These are phyloP conservation scores for Trichosporon ovoides DNA, from an alignment of 1,284 basidiomycete genomes.

Conservation along the genomic window DNA sequence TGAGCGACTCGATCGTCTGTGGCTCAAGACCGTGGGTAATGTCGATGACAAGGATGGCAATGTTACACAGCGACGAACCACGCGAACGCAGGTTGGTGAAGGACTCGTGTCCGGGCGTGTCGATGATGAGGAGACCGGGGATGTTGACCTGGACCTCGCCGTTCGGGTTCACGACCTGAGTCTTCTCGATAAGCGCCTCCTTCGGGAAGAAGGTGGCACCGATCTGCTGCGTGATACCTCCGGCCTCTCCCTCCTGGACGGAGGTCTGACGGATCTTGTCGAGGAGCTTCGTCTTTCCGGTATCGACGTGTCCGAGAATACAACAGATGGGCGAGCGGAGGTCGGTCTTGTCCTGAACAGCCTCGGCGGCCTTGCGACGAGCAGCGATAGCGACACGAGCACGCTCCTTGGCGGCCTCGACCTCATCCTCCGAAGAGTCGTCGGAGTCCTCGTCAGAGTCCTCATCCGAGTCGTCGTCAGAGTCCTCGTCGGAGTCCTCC, in stretches of 20 bases:
- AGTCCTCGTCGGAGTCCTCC: constrained; percentile 50
- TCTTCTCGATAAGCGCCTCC: constrained; percentile 92
- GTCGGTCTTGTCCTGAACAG: constrained; percentile 81
- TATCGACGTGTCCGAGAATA: constrained; percentile 99
- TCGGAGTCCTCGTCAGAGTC: constrained; percentile 49
- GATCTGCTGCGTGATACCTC: constrained; percentile 99
- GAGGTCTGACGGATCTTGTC: constrained; percentile 99
- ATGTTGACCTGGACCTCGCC: constrained; percentile 88
- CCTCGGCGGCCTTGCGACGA: constrained; percentile 78
- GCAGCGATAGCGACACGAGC: constrained; percentile 75
- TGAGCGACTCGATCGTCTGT: constrained; percentile 94
- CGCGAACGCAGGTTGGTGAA: constrained; percentile 96
- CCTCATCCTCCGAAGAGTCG: constrained; percentile 58
- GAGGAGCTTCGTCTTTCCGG: constrained; percentile 95
- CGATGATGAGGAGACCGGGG: constrained; percentile 92
- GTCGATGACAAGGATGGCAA: constrained; percentile 97
- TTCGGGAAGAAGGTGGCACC: constrained; percentile 99
- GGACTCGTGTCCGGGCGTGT: constrained; percentile 99
- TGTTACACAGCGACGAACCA: constrained; percentile 97
- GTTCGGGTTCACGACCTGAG: constrained; percentile 81
- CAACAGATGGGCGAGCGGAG: constrained; percentile 97
- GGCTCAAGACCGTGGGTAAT: constrained; percentile 99
- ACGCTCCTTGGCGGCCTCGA: constrained; percentile 72
- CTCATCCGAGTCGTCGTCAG: constrained; percentile 48
- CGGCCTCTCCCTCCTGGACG: constrained; percentile 98